Evolutionary conservation across 805 yeast genomes (phyloP).

Genomic region (Diddensiella transvaalensis): DNA sequence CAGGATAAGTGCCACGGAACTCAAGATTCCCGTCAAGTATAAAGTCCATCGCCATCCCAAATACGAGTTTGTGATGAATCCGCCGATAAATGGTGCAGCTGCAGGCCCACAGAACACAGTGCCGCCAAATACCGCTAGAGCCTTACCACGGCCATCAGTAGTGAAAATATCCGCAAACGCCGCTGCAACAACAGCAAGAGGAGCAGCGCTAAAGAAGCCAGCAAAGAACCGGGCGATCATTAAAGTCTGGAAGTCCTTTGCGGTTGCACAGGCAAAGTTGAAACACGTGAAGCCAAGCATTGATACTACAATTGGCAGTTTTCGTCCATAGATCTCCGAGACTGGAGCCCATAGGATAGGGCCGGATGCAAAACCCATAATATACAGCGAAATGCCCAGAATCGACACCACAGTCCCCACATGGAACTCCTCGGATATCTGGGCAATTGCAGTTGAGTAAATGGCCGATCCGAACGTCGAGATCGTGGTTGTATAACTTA

Average conservation of each 20-base stretch:
- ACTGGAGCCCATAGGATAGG: constrained; percentile 81
- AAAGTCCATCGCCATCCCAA: constrained; percentile 83
- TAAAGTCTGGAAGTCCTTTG: constrained; percentile 68
- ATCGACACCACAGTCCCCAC: constrained; percentile 58
- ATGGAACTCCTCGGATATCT: constrained; percentile 46
- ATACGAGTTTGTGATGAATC: constrained; percentile 52
- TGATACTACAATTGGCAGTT: constrained; percentile 50
- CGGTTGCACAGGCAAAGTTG: constrained; percentile 66
- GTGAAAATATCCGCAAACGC: constrained; percentile 73
- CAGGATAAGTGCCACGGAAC: constrained; percentile 39
- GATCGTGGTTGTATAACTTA: constrained; percentile 43
- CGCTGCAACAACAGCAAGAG: constrained; percentile 78
- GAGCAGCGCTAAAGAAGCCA: constrained; percentile 76
- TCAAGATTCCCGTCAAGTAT: constrained; percentile 64
- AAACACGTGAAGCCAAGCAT: constrained; percentile 52
- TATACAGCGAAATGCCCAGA: constrained; percentile 68
- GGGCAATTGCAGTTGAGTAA: constrained; percentile 55
- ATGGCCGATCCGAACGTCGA: constrained; percentile 69
- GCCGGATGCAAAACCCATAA: constrained; percentile 81
- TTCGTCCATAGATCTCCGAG: constrained; percentile 72
- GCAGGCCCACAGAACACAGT: constrained; percentile 70
- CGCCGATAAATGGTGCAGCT: constrained; percentile 69
- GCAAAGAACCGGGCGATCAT: constrained; percentile 72
- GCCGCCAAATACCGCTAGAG: constrained; percentile 60
- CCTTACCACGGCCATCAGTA: constrained; percentile 61